Conservation (phyloP, 495 filamentous ascomycete species). For the Aspergillus cavernicola region DNA sequence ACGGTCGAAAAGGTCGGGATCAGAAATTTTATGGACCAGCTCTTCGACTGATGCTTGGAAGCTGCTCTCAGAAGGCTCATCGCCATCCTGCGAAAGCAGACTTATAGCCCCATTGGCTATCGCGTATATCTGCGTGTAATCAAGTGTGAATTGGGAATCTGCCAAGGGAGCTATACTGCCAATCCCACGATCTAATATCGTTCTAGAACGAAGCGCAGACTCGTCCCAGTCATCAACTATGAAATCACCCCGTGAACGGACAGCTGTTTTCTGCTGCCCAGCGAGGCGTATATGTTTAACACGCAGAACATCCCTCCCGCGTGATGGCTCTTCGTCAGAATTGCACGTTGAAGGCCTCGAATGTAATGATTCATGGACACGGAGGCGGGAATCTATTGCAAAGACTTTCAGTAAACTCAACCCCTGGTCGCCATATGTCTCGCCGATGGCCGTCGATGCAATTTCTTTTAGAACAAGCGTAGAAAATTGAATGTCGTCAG, state of each 20-base stretch:
- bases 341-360: conserved; percentile 13
- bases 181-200: conserved; percentile 4
- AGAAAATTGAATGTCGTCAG: conserved; percentile 18
- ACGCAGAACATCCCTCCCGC: conserved; percentile 19
- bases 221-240: conserved; percentile 41
- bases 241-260: conserved; percentile 23
- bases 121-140: conserved; percentile 31
- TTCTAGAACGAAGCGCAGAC: conserved; percentile 10
- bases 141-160: conserved; percentile 28
- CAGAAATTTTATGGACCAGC: conserved; percentile 12
- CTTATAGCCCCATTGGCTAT: conserved; percentile 18
- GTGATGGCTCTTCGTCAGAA: conserved; percentile 10
- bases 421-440: conserved; percentile 16
- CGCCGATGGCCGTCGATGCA: conserved; percentile 9
- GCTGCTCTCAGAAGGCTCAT: conserved; percentile 1
- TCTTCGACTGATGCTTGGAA: conserved; percentile 20
- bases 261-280: conserved; percentile 1
- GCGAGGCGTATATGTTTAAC: conserved; percentile 19
- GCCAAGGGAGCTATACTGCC: conserved; percentile 8
- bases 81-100: background rate
- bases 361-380: conserved; percentile 36
- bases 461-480: conserved; percentile 38
- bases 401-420: conserved; percentile 38
- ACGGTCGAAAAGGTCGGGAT: background rate
- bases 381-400: conserved; percentile 29